These are phyloP conservation scores for Kuraishia capsulata DNA, from an alignment of 805 yeast genomes.

Conservation along the genomic window DNA sequence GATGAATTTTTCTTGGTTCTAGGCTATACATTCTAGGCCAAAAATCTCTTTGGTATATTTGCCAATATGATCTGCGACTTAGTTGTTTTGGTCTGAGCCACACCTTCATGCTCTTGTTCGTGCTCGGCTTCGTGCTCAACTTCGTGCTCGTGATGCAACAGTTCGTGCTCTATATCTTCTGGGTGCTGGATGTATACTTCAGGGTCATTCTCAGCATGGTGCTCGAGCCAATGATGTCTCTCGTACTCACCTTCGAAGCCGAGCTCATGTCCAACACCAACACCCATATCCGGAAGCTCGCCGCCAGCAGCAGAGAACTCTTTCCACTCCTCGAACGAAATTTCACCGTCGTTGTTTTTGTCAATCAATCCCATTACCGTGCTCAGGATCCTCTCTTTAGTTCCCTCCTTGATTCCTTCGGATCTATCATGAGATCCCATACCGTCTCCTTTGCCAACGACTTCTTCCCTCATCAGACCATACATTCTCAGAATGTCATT, in stretches of 20 bases:
- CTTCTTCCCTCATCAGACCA: constrained; percentile 64
- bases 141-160: constrained; percentile 79
- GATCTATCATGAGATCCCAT: constrained; percentile 71
- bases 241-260: constrained; percentile 93
- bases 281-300: constrained; percentile 82
- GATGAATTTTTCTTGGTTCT: too few species aligned
- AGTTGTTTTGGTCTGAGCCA: too few species aligned
- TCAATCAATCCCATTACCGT: constrained; percentile 56
- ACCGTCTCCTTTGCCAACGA: constrained; percentile 86
- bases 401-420: constrained; percentile 45
- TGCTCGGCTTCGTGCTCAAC: constrained; percentile 42
- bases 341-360: constrained; percentile 51
- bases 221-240: constrained; percentile 87
- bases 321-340: constrained; percentile 64
- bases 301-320: constrained; percentile 53
- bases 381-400: constrained; percentile 44
- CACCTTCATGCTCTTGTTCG: constrained; percentile 5
- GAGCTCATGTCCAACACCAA: constrained; percentile 90
- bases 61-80: constrained; percentile 11
- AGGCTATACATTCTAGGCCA: too few species aligned
- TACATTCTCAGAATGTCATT: constrained; percentile 71
- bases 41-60: constrained; percentile 12
- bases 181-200: constrained; percentile 72
- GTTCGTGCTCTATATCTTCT: constrained; percentile 84
- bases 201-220: constrained; percentile 71